phyloP scores from a whole-genome alignment of 768 basidiomycete species.

The Boletus tylopilopsis region DNA sequence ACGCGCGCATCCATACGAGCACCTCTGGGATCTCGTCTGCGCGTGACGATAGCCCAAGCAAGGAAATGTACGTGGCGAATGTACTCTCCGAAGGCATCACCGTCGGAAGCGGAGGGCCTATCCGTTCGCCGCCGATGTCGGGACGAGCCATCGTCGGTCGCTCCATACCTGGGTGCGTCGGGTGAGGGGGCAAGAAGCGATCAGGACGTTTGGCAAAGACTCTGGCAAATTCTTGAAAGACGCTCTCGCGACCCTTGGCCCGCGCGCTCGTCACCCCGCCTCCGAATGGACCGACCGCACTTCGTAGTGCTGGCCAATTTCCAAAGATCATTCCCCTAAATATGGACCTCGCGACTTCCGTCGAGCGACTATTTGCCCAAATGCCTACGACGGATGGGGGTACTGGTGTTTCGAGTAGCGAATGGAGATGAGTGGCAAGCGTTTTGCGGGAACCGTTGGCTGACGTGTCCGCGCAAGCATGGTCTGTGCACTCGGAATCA shows the following conservation, averaged over 20 bases:
- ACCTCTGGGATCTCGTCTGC: conserved; percentile 60
- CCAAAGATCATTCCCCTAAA: conserved; percentile 58
- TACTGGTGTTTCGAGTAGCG: conserved; percentile 22
- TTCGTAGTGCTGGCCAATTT: conserved; percentile 45
- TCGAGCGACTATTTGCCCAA: conserved; percentile 45
- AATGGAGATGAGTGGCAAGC: conserved; percentile 6
- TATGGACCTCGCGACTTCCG: conserved; percentile 45
- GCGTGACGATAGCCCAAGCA: conserved; percentile 50
- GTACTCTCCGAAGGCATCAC: conserved; percentile 48
- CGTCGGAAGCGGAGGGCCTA: conserved; percentile 25
- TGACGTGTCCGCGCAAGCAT: background rate
- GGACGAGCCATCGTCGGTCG: conserved; percentile 4
- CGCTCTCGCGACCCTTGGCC: conserved; percentile 12
- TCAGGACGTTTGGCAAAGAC: conserved; percentile 10
- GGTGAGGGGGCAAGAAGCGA: conserved; percentile 10
- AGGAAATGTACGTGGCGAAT: conserved; percentile 56
- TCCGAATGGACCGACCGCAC: conserved; percentile 35
- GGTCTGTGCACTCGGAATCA: background rate
- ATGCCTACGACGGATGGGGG: conserved; percentile 33
- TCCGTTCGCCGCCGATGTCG: background rate
- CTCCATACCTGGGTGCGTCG: background rate
- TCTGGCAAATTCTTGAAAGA: conserved; percentile 20
- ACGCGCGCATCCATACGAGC: conserved; percentile 70
- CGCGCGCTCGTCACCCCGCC: conserved; percentile 24
- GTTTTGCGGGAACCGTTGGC: background rate